Evolutionary conservation across 106 monocot genomes (phyloP).

Genomic region (Vanilla planifolia): DNA sequence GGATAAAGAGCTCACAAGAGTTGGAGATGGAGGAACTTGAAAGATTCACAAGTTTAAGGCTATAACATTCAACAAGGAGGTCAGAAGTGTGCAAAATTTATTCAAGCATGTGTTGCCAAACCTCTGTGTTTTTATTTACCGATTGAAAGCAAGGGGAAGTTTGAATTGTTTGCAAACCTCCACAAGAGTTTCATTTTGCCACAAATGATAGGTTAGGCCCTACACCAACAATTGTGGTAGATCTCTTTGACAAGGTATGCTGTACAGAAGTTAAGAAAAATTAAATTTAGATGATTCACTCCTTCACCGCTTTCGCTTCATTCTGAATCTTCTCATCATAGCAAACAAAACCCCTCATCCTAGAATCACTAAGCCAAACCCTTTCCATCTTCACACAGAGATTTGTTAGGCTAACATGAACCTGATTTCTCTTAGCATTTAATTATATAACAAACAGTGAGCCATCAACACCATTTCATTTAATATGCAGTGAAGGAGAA

Average conservation of each 20-base stretch:
- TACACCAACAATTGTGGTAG: slow-evolving; percentile 33
- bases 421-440: too few species aligned
- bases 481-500: slow-evolving; percentile 75
- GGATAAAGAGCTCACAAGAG: slow-evolving; percentile 77
- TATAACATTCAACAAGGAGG: slow-evolving; percentile 85
- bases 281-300: not conserved
- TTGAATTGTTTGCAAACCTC: slow-evolving; percentile 32
- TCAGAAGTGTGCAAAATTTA: too few species aligned
- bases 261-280: not conserved
- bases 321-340: slow-evolving; percentile 35
- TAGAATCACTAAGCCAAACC: slow-evolving; percentile 72
- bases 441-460: too few species aligned
- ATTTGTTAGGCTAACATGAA: slow-evolving; percentile 13
- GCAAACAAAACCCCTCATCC: slow-evolving; percentile 28
- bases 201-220: slow-evolving; percentile 78
- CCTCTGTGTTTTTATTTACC: too few species aligned
- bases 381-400: slow-evolving; percentile 95
- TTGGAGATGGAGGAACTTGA: slow-evolving; percentile 75
- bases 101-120: too few species aligned
- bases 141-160: slow-evolving; percentile 76
- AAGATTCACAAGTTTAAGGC: slow-evolving; percentile 95
- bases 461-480: too few species aligned
- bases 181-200: slow-evolving; percentile 96
- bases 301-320: slow-evolving; percentile 70
- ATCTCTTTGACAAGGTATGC: slow-evolving; percentile 85